phyloP scores from a whole-genome alignment of 1,284 basidiomycete species.

The Trichosporon ovoides region DNA sequence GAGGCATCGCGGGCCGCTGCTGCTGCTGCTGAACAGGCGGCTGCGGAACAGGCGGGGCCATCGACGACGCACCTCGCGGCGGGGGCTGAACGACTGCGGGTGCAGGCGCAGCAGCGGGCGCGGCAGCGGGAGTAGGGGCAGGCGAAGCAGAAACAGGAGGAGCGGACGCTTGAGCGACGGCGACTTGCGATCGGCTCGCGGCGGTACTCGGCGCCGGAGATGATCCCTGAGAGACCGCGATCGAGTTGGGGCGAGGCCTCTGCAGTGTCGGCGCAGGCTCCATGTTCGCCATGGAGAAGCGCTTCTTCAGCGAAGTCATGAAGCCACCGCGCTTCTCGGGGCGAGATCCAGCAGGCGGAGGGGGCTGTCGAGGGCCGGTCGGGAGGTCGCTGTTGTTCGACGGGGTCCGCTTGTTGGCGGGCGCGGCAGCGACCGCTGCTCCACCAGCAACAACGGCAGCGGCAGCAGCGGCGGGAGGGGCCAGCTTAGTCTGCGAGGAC shows the following conservation, averaged over 20 bases:
- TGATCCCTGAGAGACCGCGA: neutral
- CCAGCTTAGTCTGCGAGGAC: neutral
- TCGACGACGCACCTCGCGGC: neutral
- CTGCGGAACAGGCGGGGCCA: neutral
- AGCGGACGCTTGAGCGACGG: neutral
- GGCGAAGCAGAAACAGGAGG: neutral
- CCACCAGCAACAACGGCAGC: neutral
- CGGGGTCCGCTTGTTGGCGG: neutral
- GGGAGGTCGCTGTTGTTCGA: neutral
- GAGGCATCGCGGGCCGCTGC: slow-evolving; percentile 7
- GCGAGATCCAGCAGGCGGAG: neutral
- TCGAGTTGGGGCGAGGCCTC: slow-evolving; percentile 10
- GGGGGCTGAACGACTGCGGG: neutral
- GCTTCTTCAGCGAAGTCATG: slow-evolving; percentile 16
- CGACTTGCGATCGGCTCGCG: neutral
- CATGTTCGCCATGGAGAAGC: slow-evolving; percentile 16
- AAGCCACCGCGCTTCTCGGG: slow-evolving; percentile 16
- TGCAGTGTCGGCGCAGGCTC: neutral
- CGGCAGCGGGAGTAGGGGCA: too few species aligned
- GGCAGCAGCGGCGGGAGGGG: neutral
- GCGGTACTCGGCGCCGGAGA: neutral
- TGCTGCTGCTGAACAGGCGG: neutral
- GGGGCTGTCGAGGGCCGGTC: neutral
- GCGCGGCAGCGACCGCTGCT: neutral
- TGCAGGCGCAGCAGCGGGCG: too few species aligned